These are phyloP conservation scores for Cubamyces sp. DNA, from an alignment of 768 basidiomycete genomes.

Conservation along the genomic window DNA sequence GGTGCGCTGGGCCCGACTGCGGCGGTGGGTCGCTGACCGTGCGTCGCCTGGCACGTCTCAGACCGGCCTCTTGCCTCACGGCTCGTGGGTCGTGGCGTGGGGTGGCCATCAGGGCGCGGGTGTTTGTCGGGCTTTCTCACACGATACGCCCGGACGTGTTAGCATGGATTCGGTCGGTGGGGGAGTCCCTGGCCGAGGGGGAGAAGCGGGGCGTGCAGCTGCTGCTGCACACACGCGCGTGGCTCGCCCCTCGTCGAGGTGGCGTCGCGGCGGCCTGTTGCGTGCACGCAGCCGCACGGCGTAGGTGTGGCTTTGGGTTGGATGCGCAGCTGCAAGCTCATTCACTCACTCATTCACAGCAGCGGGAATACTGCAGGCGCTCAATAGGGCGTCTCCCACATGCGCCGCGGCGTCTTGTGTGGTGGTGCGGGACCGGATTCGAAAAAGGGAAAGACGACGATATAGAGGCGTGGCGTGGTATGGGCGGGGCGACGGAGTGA, in stretches of 20 bases:
- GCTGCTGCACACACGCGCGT: slow-evolving; percentile 1
- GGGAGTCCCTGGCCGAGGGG: no score
- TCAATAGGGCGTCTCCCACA: background rate
- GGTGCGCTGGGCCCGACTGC: background rate
- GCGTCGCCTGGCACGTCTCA: no score
- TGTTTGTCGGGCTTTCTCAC: slow-evolving; percentile 23
- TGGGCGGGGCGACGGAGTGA: background rate
- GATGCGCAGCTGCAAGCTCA: slow-evolving; percentile 7
- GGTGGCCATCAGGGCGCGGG: slow-evolving; percentile 1
- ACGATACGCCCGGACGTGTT: slow-evolving; percentile 3
- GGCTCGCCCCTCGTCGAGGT: slow-evolving; percentile 2
- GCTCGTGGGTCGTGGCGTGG: background rate
- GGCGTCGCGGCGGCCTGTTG: slow-evolving; percentile 7
- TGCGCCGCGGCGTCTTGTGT: background rate
- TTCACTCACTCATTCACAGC: slow-evolving; percentile 1
- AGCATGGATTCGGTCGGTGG: no score
- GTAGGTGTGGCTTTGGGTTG: no score
- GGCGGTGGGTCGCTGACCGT: background rate
- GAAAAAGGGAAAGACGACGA: slow-evolving; percentile 7
- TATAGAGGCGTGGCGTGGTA: background rate
- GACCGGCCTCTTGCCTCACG: background rate
- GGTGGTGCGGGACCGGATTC: background rate
- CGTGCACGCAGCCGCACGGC: slow-evolving; percentile 1
- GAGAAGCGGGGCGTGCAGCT: background rate
- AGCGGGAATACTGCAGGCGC: slow-evolving; percentile 10